phyloP scores from a whole-genome alignment of 1,284 basidiomycete species.

The Xanthoconium separans region DNA sequence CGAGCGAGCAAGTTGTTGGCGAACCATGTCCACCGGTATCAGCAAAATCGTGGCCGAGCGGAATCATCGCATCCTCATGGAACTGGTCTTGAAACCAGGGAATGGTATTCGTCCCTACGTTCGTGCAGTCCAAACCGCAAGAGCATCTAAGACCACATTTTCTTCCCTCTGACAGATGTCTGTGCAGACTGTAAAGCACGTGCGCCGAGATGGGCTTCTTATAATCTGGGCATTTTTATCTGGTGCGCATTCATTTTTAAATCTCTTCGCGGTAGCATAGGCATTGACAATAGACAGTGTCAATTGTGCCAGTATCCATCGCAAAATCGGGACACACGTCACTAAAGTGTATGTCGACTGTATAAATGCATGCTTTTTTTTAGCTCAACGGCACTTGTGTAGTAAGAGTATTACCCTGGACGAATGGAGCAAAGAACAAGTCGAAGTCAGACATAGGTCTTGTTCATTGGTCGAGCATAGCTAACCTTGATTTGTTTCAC shows the following conservation, averaged over 20 bases:
- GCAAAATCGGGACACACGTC: constrained; percentile 86
- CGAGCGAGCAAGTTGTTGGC: neutral
- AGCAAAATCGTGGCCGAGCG: constrained; percentile 63
- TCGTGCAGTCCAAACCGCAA: neutral
- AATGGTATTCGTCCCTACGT: constrained; percentile 53
- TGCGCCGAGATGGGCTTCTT: constrained; percentile 79
- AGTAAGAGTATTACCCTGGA: constrained; percentile 86
- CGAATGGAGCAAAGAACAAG: constrained; percentile 82
- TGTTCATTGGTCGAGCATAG: constrained; percentile 8
- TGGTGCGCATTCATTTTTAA: constrained; percentile 48
- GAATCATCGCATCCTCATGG: constrained; percentile 65
- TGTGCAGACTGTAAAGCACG: constrained; percentile 85
- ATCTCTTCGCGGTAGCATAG: constrained; percentile 1
- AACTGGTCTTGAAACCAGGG: constrained; percentile 67
- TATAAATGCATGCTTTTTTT: neutral
- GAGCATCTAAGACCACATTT: constrained; percentile 8
- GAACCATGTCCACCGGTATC: constrained; percentile 41
- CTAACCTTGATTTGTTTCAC: constrained; percentile 9
- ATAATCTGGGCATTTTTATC: constrained; percentile 79
- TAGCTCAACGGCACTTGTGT: constrained; percentile 9
- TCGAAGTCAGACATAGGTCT: constrained; percentile 54
- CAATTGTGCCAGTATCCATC: constrained; percentile 81
- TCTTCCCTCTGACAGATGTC: constrained; percentile 45
- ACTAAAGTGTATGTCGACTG: constrained; percentile 69
- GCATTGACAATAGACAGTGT: constrained; percentile 45